Evolutionary conservation across 2,329 filamentous ascomycete species (phyloP), one percentile per base, ranked within the genome.

Genomic region (Clonostachys rhizophaga): DNA sequence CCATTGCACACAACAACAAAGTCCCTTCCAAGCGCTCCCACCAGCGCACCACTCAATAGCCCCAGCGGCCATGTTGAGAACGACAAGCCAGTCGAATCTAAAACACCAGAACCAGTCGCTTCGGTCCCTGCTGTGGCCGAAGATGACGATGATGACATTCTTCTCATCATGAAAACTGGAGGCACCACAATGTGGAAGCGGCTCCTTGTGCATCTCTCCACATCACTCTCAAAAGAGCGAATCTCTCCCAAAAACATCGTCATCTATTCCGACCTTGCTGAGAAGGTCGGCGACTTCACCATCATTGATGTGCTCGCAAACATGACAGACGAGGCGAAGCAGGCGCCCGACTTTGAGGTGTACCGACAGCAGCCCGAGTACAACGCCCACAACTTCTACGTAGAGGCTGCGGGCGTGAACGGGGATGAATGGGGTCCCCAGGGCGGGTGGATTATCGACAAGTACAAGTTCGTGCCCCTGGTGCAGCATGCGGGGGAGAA

Each of bases 361-460:
- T 58, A 57, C 47, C 55, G 50, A 43, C 45, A 56, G 40, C 53
- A 56, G 8, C 48, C 56, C 12, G 51, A 58, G 34, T 55, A 57
- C 48, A 50, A 48, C 42, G 51, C 47, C 13, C 42, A 57, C 53
- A 58, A 58, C 47, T 51, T 46, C 40, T 58, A 58, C 42, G 37
- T 48, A 40, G 56, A 58, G 43, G 47, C 53, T 4, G 44, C 54
- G 2, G 54, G 54, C 5, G 49, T 58, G 8, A 48, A 51, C 16
- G 55, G 55, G 14, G 56, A 58, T 39, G 55, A 55, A 30, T 56
- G 49, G 50, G 56, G 56, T 8, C 56, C 55, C 5, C 37, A 47
- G 1, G 56, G 56, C 34, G 56, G 56, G 13, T 58, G 56, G 56
- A 55, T 56, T 36, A 50, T 58, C 30, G 56, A 58, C 53, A 58